Base-by-base conservation (phyloP, 768 basidiomycete genomes). In the Chalciporus chontae region DNA sequence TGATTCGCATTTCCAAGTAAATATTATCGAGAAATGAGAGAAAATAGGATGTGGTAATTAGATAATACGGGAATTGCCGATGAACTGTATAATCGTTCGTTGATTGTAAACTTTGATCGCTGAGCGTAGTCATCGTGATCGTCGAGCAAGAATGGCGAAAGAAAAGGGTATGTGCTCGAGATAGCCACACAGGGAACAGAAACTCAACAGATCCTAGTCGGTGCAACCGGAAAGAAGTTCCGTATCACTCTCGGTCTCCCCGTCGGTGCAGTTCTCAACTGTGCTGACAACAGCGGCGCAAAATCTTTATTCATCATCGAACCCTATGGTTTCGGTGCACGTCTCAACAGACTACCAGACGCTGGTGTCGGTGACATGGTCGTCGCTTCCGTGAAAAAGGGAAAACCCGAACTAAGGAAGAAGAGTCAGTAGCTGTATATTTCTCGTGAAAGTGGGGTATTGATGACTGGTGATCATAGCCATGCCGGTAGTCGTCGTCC, bases 351-450 rank as follows among this genome's bases (percentile, higher is more conserved):
- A 73, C 80, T 98, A 54, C 96, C 96, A 55, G 95, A 96, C 71
- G 94, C 90, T 55, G 87, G 87, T 78, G 90, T 91, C 51, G 90
- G 91, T 50, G 92, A 94, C 71, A 94, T 94, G 92, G 84, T 94
- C 54, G 89, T 95, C 52, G 92, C 91, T 51, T 92, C 89, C 46
- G 96, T 99, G 66, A 98, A 99, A 84, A 98, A 98, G 81, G 96
- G 96, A 71, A 98, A 99, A 78, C 96, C 96, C 31, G 96, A 99
- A 75, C 74, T 99, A 69, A 85, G 96, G 75, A 99, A 99, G 81
- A 99, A 99, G 80, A 95, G 93, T 95, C 69, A 65, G 93, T 79
- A 10, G 15, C 38, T 4, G n/a, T 2, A 5, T 32, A 5, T 11
- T 36, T 36, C 8, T 2, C 34, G 15, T 36, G 15, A n/a, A 9